Evolutionary conservation across 768 basidiomycete genomes (phyloP), one percentile per base, ranked within the genome.

Genomic region (Lentinula detonsa): DNA sequence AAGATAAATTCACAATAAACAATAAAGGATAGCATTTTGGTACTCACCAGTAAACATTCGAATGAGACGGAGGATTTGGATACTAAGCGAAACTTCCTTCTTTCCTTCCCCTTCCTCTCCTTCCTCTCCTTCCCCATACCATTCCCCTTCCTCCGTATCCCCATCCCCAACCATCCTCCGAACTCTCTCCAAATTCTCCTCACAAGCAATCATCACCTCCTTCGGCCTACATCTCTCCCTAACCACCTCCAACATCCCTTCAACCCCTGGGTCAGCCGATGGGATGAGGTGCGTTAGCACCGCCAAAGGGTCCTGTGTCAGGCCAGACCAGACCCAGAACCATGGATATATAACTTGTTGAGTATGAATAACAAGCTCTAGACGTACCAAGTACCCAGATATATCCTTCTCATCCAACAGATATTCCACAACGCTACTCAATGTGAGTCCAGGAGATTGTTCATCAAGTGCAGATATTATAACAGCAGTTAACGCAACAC

Each of bases 131-230:
- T n/a, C n/a, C n/a, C n/a, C n/a, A n/a, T n/a, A n/a, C n/a, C n/a
- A n/a, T n/a, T n/a, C n/a, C n/a, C n/a, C n/a, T n/a, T n/a, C n/a
- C n/a, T n/a, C n/a, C n/a, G n/a, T n/a, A n/a, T n/a, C n/a, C n/a
- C n/a, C n/a, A 4, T 35, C 28, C 4, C 5, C 35, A 6, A 55
- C 37, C 18, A 18, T 6, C 35, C 55, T n/a, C 7, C 15, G 0
- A 4, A 56, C 23, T 23, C 40, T 42, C 11, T 56, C 55, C 39
- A 77, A 52, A 13, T 71, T 71, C 65, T 82, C 83, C 66, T 83
- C 79, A 5, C 71, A 71, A 1, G 77, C 75, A 40, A 84, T 76
- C 1, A 81, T 66, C 0, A 79, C 72, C 64, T 84, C 83, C 61
- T 78, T 82, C 0, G 81, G 69, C 16, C 75, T 74, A 18, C 76